Evolutionary conservation across 345 rosid genomes (phyloP).

Genomic region (Brassica carinata): DNA sequence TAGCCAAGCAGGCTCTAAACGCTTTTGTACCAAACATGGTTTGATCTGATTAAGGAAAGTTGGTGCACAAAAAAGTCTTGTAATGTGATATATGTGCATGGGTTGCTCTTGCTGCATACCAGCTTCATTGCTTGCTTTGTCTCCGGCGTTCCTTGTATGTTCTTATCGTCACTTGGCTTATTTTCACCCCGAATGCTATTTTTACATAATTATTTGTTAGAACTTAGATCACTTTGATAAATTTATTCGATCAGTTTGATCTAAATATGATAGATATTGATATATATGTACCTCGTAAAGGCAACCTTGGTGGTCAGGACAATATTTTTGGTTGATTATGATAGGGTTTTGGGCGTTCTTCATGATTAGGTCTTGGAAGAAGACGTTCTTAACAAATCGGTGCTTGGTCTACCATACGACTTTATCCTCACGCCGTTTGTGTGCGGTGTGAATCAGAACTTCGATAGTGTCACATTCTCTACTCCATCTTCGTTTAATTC

Average conservation of each 20-base stretch:
- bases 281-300: slow-evolving; percentile 49
- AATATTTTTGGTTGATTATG: slow-evolving; percentile 61
- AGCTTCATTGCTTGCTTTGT: slow-evolving; percentile 58
- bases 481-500: slow-evolving; percentile 29
- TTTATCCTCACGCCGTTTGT: slow-evolving; percentile 41
- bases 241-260: not conserved
- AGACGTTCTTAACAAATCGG: slow-evolving; percentile 42
- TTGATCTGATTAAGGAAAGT: too few species aligned
- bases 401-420: slow-evolving; percentile 57
- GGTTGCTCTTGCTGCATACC: slow-evolving; percentile 52
- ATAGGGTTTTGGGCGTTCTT: slow-evolving; percentile 58
- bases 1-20: too few species aligned
- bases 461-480: slow-evolving; percentile 38
- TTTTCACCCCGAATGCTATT: slow-evolving; percentile 62
- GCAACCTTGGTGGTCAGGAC: slow-evolving; percentile 44
- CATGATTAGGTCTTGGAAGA: slow-evolving; percentile 40
- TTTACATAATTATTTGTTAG: not conserved
- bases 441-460: slow-evolving; percentile 36
- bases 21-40: too few species aligned
- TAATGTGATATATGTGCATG: slow-evolving; percentile 54
- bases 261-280: not conserved
- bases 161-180: slow-evolving; percentile 58
- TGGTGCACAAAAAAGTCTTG: too few species aligned
- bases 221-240: not conserved
- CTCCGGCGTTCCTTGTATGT: slow-evolving; percentile 65